Evolutionary conservation across 129 eudicot species (phyloP).

Genomic region (Gnaphalium uliginosum): DNA sequence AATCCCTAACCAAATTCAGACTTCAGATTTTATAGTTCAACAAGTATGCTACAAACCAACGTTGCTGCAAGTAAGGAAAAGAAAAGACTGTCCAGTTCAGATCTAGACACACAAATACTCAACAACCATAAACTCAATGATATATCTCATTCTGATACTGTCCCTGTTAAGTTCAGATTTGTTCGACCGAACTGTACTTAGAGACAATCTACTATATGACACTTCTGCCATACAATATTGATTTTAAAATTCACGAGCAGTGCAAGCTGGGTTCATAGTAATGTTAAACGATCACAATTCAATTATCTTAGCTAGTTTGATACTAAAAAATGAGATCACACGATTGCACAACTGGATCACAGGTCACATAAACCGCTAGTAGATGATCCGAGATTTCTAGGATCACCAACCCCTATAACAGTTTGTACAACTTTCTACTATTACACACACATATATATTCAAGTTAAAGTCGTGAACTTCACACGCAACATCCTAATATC

Average conservation of each 20-base stretch:
- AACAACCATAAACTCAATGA: background rate
- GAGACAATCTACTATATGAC: no score
- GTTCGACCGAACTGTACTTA: background rate
- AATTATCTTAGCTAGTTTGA: background rate
- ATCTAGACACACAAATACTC: background rate
- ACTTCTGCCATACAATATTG: no score
- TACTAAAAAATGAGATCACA: background rate
- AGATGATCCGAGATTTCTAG: no score
- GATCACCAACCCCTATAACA: background rate
- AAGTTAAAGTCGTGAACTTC: background rate
- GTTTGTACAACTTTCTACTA: background rate
- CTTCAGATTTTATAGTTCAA: background rate
- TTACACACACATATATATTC: background rate
- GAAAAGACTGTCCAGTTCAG: background rate
- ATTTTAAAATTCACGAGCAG: no score
- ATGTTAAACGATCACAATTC: background rate
- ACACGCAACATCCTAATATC: background rate
- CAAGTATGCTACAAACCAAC: background rate
- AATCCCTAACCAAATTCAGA: background rate
- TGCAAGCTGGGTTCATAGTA: no score
- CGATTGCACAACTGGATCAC: no score
- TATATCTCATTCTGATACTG: no score
- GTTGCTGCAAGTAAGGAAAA: background rate
- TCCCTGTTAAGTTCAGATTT: background rate
- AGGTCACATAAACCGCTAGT: no score